These are phyloP conservation scores for Zygosaccharomyces bailii DNA, from an alignment of 805 yeast genomes.

Conservation along the genomic window DNA sequence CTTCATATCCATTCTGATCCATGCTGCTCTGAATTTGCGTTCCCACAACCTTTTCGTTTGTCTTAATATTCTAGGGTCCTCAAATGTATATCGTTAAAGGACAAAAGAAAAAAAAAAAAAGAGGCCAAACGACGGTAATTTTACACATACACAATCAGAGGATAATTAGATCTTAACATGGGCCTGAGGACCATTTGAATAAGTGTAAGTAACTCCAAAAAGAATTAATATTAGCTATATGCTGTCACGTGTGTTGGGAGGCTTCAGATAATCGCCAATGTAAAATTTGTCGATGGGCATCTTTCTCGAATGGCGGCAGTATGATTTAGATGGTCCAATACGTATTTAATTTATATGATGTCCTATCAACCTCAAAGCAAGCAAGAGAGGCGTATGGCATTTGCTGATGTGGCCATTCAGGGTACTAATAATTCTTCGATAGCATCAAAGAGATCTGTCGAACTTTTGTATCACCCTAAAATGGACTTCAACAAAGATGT, in stretches of 20 bases:
- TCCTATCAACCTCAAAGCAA: constrained; percentile 33
- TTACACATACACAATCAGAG: background rate
- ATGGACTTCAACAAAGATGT: constrained; percentile 19
- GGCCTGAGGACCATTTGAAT: background rate
- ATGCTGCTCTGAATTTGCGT: background rate
- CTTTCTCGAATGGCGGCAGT: background rate
- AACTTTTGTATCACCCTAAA: constrained; percentile 47
- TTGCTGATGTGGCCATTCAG: constrained; percentile 68
- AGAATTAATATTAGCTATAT: background rate
- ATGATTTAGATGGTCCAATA: background rate
- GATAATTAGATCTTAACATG: background rate
- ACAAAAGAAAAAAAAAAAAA: too few species aligned
- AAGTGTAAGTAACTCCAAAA: background rate
- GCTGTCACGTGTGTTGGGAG: constrained; percentile 1
- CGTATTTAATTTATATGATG: background rate
- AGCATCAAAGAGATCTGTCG: constrained; percentile 79
- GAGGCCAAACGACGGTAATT: background rate
- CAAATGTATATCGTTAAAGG: background rate
- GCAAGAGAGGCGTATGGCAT: constrained; percentile 44
- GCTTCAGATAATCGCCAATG: background rate
- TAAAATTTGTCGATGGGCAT: constrained; percentile 4
- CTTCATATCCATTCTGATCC: constrained; percentile 10
- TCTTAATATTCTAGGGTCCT: background rate
- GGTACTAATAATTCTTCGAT: constrained; percentile 83
- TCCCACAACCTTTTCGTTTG: background rate